Conservation (phyloP, 805 yeast species). For the Candida maesae region DNA sequence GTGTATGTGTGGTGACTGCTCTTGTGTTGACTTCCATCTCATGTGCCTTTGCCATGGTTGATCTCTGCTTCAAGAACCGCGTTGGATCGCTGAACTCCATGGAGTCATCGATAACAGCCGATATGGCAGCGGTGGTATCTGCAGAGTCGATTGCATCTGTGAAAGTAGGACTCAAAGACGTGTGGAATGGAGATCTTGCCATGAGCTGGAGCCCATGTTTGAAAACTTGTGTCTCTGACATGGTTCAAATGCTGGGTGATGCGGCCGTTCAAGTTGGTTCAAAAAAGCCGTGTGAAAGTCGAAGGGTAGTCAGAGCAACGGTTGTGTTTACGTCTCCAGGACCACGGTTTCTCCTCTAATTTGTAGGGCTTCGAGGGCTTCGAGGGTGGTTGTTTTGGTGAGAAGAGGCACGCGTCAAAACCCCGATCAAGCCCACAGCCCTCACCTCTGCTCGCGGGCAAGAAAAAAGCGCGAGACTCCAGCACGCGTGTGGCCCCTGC, state of each 20-base stretch:
- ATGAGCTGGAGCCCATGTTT: slow-evolving; percentile 15
- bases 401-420: no score
- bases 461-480: no score
- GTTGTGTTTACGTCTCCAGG: no score
- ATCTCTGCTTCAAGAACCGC: slow-evolving; percentile 7
- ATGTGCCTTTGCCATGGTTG: slow-evolving; percentile 3
- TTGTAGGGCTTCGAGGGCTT: background rate
- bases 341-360: no score
- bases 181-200: slow-evolving; percentile 22
- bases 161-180: slow-evolving; percentile 14
- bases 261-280: no score
- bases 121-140: slow-evolving; percentile 8
- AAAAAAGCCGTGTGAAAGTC: no score
- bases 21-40: slow-evolving; percentile 7
- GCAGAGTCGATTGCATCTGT: slow-evolving; percentile 1
- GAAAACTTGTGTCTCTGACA: slow-evolving; percentile 9
- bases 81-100: slow-evolving; percentile 15
- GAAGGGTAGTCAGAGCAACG: no score
- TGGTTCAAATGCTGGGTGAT: no score
- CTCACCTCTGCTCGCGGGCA: no score
- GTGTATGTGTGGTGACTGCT: slow-evolving; percentile 4
- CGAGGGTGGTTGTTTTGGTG: background rate
- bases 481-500: no score
- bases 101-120: slow-evolving; percentile 2
- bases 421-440: no score